A percentile compares a stretch with the other conserved stretches of the same genome.
Evolutionary conservation across 257 asterid species (phyloP).

Genomic region (Petunia secreta): DNA sequence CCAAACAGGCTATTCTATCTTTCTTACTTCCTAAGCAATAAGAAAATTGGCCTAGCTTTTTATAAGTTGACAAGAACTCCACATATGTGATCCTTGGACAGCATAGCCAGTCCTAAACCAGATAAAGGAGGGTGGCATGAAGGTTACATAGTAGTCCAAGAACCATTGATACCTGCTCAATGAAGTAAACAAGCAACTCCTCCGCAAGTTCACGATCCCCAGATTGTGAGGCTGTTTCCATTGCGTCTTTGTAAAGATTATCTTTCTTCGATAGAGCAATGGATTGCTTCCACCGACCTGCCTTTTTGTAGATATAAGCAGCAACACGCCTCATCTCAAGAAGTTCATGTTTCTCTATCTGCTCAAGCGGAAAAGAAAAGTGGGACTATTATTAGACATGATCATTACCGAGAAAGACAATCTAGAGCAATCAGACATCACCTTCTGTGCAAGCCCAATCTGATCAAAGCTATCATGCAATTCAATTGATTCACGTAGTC

Average conservation of each 20-base stretch:
- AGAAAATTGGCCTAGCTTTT: neutral
- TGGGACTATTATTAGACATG: conserved; percentile 17
- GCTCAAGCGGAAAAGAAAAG: conserved; percentile 34
- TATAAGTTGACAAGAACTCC: neutral
- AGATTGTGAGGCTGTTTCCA: conserved; percentile 99
- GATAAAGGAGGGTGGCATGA: neutral
- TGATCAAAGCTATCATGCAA: conserved; percentile 96
- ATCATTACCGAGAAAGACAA: conserved; percentile 12
- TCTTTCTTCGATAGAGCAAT: conserved; percentile 98
- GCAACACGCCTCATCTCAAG: conserved; percentile 99
- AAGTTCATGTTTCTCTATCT: conserved; percentile 99
- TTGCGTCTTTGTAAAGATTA: conserved; percentile 96
- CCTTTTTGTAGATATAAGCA: conserved; percentile 97
- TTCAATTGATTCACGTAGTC: conserved; percentile 91
- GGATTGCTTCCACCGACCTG: conserved; percentile 99
- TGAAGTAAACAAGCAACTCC: conserved; percentile 96
- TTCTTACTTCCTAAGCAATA: neutral
- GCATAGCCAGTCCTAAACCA: neutral
- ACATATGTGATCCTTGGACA: neutral
- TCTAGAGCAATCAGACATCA: conserved; percentile 36
- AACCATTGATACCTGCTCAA: conserved; percentile 70
- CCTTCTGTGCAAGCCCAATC: conserved; percentile 99
- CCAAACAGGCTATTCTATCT: too few relatives aligned
- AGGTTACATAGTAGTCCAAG: neutral
- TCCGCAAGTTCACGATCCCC: conserved; percentile 99